A percentile compares a stretch with the other conserved stretches of the same genome.
phyloP scores from a whole-genome alignment of 306 rosid genomes.

The Lithocarpus polystachyus region DNA sequence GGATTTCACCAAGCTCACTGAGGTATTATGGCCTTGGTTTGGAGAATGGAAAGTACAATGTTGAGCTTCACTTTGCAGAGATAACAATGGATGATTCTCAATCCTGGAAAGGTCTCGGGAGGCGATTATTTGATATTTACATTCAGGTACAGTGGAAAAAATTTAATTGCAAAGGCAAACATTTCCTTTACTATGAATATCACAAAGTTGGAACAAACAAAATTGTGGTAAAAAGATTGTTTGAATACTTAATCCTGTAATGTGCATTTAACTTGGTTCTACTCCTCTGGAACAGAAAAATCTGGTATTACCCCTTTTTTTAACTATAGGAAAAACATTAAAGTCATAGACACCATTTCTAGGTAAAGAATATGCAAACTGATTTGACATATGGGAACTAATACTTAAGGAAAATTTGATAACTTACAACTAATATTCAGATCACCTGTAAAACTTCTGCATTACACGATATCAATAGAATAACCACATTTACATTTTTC shows the following conservation, averaged over 20 bases:
- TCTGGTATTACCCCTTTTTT: not conserved
- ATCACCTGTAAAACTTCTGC: not conserved
- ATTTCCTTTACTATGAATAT: not conserved
- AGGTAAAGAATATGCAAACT: not conserved
- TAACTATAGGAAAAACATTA: not conserved
- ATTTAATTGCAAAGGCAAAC: not conserved
- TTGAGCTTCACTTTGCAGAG: conserved; percentile 43
- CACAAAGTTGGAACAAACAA: not conserved
- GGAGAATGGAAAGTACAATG: conserved; percentile 23
- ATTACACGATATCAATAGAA: not conserved
- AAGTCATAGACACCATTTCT: not conserved
- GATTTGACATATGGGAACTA: not conserved
- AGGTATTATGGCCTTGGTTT: conserved; percentile 35
- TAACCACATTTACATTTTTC: not conserved
- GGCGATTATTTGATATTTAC: conserved; percentile 39
- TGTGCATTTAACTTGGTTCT: not conserved
- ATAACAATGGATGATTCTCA: conserved; percentile 29
- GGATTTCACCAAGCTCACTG: conserved; percentile 37
- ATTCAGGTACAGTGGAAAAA: conserved; percentile 28
- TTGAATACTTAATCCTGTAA: not conserved
- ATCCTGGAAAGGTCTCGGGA: conserved; percentile 41
- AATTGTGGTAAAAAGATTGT: not conserved
- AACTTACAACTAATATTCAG: not conserved
- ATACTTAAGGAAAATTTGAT: not conserved
- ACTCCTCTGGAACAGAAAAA: not conserved